These are phyloP conservation scores for Verticillium zaregamsianum DNA, from an alignment of 2,329 filamentous ascomycete species.

Conservation along the genomic window DNA sequence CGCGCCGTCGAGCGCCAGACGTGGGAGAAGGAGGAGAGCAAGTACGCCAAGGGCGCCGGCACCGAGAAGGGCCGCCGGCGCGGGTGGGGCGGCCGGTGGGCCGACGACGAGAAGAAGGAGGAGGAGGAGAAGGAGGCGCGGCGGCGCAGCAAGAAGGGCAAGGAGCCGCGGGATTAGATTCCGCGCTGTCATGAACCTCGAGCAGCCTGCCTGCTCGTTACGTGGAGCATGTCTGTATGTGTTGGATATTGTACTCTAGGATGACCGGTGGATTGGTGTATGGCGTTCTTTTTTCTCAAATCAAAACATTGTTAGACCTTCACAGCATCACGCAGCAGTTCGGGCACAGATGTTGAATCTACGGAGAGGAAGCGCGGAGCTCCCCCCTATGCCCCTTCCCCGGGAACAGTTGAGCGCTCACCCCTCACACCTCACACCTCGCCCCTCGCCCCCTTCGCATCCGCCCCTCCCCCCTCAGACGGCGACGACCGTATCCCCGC, in stretches of 20 bases:
- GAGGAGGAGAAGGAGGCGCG: background rate
- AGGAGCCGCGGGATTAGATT: background rate
- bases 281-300: background rate
- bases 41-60: constrained; percentile 59
- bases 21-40: constrained; percentile 68
- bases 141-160: background rate
- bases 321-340: background rate
- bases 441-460: background rate
- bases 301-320: background rate
- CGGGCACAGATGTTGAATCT: background rate
- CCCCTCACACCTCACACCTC: background rate
- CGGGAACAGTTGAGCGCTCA: background rate
- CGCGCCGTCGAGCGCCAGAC: constrained; percentile 56
- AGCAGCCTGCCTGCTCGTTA: too few relatives aligned
- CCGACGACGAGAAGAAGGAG: constrained; percentile 7
- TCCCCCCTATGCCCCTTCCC: background rate
- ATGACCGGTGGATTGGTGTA: constrained; percentile 5
- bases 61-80: constrained; percentile 36
- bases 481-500: constrained; percentile 46
- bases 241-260: constrained; percentile 6
- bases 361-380: background rate
- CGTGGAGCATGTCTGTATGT: background rate
- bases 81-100: constrained; percentile 28
- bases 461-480: constrained; percentile 10
- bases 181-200: too few relatives aligned